A percentile compares a stretch with the other conserved stretches of the same genome.
phyloP scores from a whole-genome alignment of 208 protist genomes.

The Crithidia fasciculata region DNA sequence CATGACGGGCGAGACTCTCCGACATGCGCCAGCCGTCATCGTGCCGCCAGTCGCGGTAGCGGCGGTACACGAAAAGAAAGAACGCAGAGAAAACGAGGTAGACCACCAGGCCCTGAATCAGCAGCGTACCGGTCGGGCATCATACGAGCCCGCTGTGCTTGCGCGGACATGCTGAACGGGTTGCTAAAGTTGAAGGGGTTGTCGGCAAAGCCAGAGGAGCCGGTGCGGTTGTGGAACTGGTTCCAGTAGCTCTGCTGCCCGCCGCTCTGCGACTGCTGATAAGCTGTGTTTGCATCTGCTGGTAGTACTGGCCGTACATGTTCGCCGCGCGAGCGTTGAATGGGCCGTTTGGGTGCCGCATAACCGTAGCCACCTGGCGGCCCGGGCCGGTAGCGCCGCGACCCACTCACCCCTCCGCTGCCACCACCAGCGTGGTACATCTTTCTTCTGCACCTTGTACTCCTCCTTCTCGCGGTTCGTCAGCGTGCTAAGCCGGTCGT shows the following conservation, averaged over 20 bases:
- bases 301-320: constrained; percentile 41
- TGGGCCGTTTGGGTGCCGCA: constrained; percentile 21
- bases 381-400: constrained; percentile 24
- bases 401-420: constrained; percentile 13
- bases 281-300: constrained; percentile 45
- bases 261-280: constrained; percentile 31
- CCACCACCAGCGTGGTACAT: constrained; percentile 25
- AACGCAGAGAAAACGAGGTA: constrained; percentile 70
- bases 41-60: constrained; percentile 72
- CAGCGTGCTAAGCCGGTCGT: constrained; percentile 62
- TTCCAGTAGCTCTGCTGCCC: constrained; percentile 55
- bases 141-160: constrained; percentile 50
- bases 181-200: constrained; percentile 65
- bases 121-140: constrained; percentile 49
- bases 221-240: constrained; percentile 36
- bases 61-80: constrained; percentile 65
- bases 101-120: constrained; percentile 65
- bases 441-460: constrained; percentile 52
- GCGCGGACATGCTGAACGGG: constrained; percentile 61
- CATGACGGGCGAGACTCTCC: constrained; percentile 73
- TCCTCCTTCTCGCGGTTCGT: constrained; percentile 66
- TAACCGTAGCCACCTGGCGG: constrained; percentile 26
- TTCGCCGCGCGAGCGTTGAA: constrained; percentile 19
- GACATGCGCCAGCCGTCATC: constrained; percentile 86
- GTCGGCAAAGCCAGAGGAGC: constrained; percentile 34